Evolutionary conservation across 1,284 basidiomycete genomes (phyloP).

Genomic region (Thecaphora frezii): DNA sequence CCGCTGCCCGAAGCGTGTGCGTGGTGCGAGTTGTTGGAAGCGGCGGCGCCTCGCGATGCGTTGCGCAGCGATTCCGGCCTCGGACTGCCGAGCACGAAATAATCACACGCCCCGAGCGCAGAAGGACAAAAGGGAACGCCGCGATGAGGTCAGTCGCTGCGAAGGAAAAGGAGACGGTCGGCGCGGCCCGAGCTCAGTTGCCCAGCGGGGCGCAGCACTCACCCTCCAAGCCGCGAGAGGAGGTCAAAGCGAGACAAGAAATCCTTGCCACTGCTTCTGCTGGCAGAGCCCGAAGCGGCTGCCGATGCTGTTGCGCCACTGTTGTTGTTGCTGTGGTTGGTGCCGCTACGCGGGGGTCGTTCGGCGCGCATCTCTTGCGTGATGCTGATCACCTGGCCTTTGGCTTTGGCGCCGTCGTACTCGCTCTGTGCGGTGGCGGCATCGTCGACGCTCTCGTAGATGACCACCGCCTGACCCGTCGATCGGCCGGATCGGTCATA

Average conservation of each 20-base stretch:
- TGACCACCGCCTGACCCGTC: conserved; percentile 76
- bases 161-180: background rate
- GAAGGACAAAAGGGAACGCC: background rate
- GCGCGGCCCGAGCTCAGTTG: too few relatives aligned
- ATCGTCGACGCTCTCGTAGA: conserved; percentile 77
- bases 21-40: too few relatives aligned
- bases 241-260: conserved; percentile 37
- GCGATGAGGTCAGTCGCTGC: too few relatives aligned
- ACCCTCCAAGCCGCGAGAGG: conserved; percentile 26
- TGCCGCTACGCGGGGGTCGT: conserved; percentile 2
- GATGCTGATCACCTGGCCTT: conserved; percentile 63
- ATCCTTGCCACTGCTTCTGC: conserved; percentile 2
- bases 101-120: too few relatives aligned
- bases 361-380: conserved; percentile 37
- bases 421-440: conserved; percentile 82
- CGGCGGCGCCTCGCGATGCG: conserved; percentile 8
- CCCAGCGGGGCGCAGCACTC: background rate
- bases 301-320: background rate
- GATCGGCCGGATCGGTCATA: conserved; percentile 95
- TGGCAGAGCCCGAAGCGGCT: conserved; percentile 10
- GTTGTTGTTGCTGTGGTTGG: too few relatives aligned
- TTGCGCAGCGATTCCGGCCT: conserved; percentile 4
- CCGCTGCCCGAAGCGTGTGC: too few relatives aligned
- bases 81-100: too few relatives aligned
- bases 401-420: conserved; percentile 84